Conservation (phyloP, 1,284 basidiomycete species). For the Tilletia walkeri region DNA sequence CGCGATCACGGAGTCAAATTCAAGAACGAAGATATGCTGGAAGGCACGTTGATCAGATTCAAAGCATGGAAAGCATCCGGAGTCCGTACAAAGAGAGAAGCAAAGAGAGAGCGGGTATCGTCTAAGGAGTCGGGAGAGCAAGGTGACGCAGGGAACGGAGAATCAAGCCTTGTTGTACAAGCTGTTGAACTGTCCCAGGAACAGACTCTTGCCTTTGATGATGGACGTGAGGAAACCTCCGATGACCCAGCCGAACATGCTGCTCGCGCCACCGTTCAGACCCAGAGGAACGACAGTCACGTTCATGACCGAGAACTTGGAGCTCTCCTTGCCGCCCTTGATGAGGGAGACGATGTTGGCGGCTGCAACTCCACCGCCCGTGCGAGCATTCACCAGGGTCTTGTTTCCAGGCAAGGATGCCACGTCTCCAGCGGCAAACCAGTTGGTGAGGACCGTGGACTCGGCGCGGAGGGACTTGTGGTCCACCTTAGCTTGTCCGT, state of each 20-base stretch:
- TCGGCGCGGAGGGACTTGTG: constrained; percentile 26
- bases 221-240: constrained; percentile 30
- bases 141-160: not conserved
- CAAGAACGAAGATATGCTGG: no score
- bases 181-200: constrained; percentile 25
- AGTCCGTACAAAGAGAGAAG: no score
- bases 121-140: not conserved
- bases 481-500: constrained; percentile 54
- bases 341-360: constrained; percentile 36
- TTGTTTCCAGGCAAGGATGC: constrained; percentile 38
- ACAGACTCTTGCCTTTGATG: constrained; percentile 33
- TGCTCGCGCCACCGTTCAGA: constrained; percentile 28
- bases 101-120: no score
- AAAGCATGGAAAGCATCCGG: no score
- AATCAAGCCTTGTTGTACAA: constrained; percentile 22
- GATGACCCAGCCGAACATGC: constrained; percentile 24
- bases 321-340: constrained; percentile 18
- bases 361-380: constrained; percentile 22
- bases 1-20: no score
- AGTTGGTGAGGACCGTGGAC: constrained; percentile 22
- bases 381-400: constrained; percentile 29
- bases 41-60: no score
- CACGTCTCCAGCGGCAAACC: constrained; percentile 51
- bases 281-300: constrained; percentile 34
- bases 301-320: constrained; percentile 20